Conservation (phyloP, 108 stramenopile species). For the Poteriospumella lacustris region DNA sequence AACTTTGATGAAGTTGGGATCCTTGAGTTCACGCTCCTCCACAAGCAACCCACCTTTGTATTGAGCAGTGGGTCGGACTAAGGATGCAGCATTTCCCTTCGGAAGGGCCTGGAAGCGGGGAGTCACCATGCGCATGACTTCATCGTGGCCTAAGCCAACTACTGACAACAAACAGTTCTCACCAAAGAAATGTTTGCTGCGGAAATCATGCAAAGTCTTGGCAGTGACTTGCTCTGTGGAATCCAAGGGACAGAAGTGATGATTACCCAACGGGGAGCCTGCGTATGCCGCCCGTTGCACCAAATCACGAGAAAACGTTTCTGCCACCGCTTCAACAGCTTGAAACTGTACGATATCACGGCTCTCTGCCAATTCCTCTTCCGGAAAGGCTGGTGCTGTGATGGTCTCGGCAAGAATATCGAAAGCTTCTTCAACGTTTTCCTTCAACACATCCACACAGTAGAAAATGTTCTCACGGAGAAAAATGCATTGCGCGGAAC, state of each 20-base stretch:
- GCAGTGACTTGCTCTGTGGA: constrained; percentile 60
- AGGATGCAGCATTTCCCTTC: background rate
- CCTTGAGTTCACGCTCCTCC: constrained; percentile 37
- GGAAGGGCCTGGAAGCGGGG: constrained; percentile 69
- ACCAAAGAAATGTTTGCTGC: constrained; percentile 58
- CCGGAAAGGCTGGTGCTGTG: constrained; percentile 58
- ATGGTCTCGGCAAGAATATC: constrained; percentile 67
- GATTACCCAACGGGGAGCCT: constrained; percentile 59
- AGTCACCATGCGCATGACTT: constrained; percentile 70
- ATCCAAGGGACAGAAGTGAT: constrained; percentile 55
- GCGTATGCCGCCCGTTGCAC: constrained; percentile 75
- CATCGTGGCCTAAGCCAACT: constrained; percentile 85
- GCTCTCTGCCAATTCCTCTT: constrained; percentile 41
- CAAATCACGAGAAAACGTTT: constrained; percentile 71
- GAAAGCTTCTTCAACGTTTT: constrained; percentile 70
- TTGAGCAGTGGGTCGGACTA: background rate
- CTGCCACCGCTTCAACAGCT: constrained; percentile 64
- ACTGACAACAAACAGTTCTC: constrained; percentile 77
- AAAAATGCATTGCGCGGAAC: constrained; percentile 46
- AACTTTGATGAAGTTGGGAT: constrained; percentile 75
- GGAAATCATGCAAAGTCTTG: constrained; percentile 60
- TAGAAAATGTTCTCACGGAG: constrained; percentile 80
- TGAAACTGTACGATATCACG: constrained; percentile 63
- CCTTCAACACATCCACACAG: constrained; percentile 82
- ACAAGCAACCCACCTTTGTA: constrained; percentile 21